Evolutionary conservation across 495 filamentous ascomycete species (phyloP).

Genomic region (Aspergillus kassunensis): DNA sequence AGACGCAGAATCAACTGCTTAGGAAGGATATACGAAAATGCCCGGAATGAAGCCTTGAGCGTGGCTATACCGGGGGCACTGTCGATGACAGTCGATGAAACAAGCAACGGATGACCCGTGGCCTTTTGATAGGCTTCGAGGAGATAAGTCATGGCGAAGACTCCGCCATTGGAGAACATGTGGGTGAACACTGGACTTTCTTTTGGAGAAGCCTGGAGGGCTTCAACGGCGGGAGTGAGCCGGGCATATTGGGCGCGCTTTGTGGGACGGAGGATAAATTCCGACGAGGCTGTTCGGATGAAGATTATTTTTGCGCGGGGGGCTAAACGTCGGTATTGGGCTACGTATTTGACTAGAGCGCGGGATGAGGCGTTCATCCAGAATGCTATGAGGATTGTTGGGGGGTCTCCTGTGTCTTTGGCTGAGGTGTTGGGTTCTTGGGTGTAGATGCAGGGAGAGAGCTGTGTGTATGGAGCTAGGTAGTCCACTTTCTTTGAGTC

Average conservation of each 20-base stretch:
- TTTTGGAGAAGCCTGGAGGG: constrained; percentile 24
- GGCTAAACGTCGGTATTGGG: constrained; percentile 31
- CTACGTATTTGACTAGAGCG: constrained; percentile 35
- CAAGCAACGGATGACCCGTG: constrained; percentile 28
- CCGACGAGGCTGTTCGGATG: constrained; percentile 32
- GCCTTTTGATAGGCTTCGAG: constrained; percentile 29
- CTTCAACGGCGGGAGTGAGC: constrained; percentile 36
- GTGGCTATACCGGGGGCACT: constrained; percentile 40
- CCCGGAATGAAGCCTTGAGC: constrained; percentile 23
- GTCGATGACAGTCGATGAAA: constrained; percentile 38
- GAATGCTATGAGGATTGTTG: constrained; percentile 37
- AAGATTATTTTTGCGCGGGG: constrained; percentile 41
- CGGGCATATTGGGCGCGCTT: constrained; percentile 25
- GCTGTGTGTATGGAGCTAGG: constrained; percentile 21
- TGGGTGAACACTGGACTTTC: constrained; percentile 35
- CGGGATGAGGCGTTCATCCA: constrained; percentile 44
- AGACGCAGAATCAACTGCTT: constrained; percentile 28
- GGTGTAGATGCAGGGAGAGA: constrained; percentile 35
- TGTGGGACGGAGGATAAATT: constrained; percentile 32
- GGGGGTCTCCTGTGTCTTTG: constrained; percentile 9
- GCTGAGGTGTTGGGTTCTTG: constrained; percentile 20
- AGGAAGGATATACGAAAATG: constrained; percentile 37
- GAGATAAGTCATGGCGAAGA: constrained; percentile 28
- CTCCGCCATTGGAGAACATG: constrained; percentile 44
- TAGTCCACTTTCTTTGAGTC: background rate